Conservation (phyloP, 441 rosid genomes). For the Theobroma grandiflorum region DNA sequence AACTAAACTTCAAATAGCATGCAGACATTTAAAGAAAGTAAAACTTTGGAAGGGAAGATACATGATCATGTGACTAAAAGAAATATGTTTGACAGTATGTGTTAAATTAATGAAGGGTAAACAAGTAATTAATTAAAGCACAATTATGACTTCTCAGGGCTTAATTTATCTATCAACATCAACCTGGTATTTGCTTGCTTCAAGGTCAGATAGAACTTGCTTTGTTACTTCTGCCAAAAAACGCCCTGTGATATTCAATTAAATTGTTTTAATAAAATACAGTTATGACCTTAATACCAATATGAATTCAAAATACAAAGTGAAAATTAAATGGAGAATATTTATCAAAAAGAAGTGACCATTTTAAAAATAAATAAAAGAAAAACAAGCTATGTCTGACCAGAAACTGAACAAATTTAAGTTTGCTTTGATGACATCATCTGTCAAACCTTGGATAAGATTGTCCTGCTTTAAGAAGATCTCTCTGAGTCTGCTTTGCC, state of each 20-base stretch:
- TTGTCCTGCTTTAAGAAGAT: conserved; percentile 83
- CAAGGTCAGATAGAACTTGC: conserved; percentile 72
- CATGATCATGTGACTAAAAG: neutral
- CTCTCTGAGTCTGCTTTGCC: conserved; percentile 84
- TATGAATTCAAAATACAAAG: conserved; percentile 10
- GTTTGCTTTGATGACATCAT: conserved; percentile 5
- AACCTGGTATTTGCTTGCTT: conserved; percentile 84
- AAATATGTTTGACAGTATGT: neutral
- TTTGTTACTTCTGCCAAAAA: conserved; percentile 80
- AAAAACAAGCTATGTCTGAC: neutral
- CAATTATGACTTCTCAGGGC: neutral
- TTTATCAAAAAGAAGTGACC: neutral
- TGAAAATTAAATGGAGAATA: neutral
- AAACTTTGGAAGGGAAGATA: neutral
- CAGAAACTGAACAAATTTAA: neutral
- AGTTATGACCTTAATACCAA: conserved; percentile 3
- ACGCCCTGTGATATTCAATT: conserved; percentile 57
- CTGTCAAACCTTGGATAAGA: conserved; percentile 71
- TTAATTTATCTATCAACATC: conserved; percentile 15
- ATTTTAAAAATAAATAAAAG: neutral
- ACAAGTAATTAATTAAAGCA: neutral
- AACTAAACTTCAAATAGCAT: neutral
- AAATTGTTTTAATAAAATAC: conserved; percentile 4
- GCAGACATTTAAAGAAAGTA: neutral
- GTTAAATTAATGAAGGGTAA: conserved; percentile 1